A percentile compares a stretch with the other conserved stretches of the same genome.
phyloP scores from a whole-genome alignment of 805 yeast species.

The Sugiyamaella americana region DNA sequence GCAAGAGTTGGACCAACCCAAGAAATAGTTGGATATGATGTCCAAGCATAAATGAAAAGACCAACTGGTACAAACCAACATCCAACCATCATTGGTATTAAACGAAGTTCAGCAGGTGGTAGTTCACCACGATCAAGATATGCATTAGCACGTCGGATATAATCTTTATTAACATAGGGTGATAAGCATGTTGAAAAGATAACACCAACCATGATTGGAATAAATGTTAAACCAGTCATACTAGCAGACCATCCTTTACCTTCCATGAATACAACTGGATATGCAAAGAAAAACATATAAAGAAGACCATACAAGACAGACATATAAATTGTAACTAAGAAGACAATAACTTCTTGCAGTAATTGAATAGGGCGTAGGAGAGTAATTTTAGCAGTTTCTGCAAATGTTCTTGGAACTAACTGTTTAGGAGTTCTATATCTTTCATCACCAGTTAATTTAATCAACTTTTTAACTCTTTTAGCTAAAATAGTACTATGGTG shows the following conservation, averaged over 20 bases:
- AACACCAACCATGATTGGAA: conserved; percentile 68
- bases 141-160: conserved; percentile 40
- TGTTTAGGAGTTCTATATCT: conserved; percentile 54
- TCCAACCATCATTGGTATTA: conserved; percentile 55
- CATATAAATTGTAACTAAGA: conserved; percentile 48
- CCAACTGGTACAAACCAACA: conserved; percentile 47
- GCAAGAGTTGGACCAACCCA: conserved; percentile 51
- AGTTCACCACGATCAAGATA: conserved; percentile 41
- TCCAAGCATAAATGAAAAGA: conserved; percentile 55
- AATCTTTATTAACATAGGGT: conserved; percentile 31
- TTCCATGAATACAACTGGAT: conserved; percentile 52
- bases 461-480: conserved; percentile 45
- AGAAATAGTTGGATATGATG: conserved; percentile 43
- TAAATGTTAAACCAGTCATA: conserved; percentile 58
- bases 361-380: conserved; percentile 68
- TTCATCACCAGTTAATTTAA: conserved; percentile 47
- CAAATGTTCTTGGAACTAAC: conserved; percentile 61
- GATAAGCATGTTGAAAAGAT: conserved; percentile 46
- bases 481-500: conserved; percentile 48
- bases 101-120: conserved; percentile 51
- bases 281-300: conserved; percentile 60
- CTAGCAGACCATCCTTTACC: conserved; percentile 50
- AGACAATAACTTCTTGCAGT: conserved; percentile 36
- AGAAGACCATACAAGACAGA: conserved; percentile 41
- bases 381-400: conserved; percentile 61